phyloP scores from a whole-genome alignment of 2,329 filamentous ascomycete species.

The Scytalidium lignicola region DNA sequence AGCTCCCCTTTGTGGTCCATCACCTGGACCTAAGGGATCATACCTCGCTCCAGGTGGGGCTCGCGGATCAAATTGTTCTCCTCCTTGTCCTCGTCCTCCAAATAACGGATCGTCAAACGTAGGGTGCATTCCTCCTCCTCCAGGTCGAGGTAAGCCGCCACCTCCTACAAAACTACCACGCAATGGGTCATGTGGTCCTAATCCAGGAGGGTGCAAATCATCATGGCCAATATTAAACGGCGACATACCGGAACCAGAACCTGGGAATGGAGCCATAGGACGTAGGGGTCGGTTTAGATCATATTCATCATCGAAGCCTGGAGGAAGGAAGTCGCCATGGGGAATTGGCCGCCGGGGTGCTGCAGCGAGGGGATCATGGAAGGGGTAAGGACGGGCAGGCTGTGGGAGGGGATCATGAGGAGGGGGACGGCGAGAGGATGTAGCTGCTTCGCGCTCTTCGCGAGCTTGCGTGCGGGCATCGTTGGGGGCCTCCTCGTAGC shows the following conservation, averaged over 20 bases:
- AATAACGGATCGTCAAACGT: conserved; percentile 92
- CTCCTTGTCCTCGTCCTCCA: conserved; percentile 41
- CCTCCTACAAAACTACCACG: conserved; percentile 59
- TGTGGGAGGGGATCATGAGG: conserved; percentile 41
- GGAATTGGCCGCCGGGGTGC: conserved; percentile 61
- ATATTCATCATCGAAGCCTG: conserved; percentile 89
- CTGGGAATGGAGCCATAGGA: conserved; percentile 31
- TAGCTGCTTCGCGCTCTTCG: conserved; percentile 35
- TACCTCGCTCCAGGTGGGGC: conserved; percentile 86
- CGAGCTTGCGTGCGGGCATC: conserved; percentile 37
- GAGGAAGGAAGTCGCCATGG: conserved; percentile 71
- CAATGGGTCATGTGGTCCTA: conserved; percentile 82
- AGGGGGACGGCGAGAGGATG: conserved; percentile 36
- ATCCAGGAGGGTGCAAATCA: conserved; percentile 79
- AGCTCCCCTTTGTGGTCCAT: conserved; percentile 42
- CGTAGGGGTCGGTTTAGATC: conserved; percentile 69
- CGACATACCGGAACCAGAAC: conserved; percentile 38
- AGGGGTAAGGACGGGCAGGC: conserved; percentile 64
- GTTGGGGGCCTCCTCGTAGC: conserved; percentile 57
- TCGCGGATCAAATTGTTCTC: conserved; percentile 58
- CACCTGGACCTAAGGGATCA: conserved; percentile 76
- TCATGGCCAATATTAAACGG: conserved; percentile 74
- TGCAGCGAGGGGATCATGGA: conserved; percentile 59
- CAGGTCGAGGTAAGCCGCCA: conserved; percentile 51
- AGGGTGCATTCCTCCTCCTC: conserved; percentile 85